Percentiles rank a stretch among this genome's conserved stretches.
Conservation (phyloP, 352 stramenopile genomes). For the Plasmopara halstedii region DNA sequence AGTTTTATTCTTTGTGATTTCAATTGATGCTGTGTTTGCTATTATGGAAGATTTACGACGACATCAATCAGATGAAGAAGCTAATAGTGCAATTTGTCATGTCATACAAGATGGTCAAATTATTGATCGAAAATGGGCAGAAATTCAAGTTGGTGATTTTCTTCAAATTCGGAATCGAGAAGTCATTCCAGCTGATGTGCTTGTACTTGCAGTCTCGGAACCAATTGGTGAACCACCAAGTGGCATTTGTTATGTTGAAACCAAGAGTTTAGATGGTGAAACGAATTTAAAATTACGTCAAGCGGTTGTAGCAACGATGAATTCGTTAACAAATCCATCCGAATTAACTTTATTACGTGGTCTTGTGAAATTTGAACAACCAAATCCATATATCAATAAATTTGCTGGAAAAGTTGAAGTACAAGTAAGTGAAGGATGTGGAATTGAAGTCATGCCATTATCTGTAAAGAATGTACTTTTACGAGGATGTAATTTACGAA, state of each 20-base stretch:
- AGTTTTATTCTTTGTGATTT: slow-evolving; percentile 86
- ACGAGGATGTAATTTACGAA: slow-evolving; percentile 80
- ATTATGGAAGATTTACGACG: slow-evolving; percentile 81
- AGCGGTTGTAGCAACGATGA: slow-evolving; percentile 65
- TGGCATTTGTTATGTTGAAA: slow-evolving; percentile 87
- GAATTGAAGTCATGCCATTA: slow-evolving; percentile 66
- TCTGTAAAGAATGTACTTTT: slow-evolving; percentile 87
- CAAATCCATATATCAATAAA: slow-evolving; percentile 84
- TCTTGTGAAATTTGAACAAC: slow-evolving; percentile 63
- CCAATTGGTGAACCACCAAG: slow-evolving; percentile 55
- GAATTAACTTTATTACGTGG: slow-evolving; percentile 52
- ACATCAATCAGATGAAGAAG: slow-evolving; percentile 72
- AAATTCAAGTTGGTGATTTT: slow-evolving; percentile 84
- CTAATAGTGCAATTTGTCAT: slow-evolving; percentile 71
- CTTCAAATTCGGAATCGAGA: slow-evolving; percentile 73
- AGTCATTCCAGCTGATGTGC: slow-evolving; percentile 74
- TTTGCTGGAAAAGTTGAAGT: slow-evolving; percentile 82
- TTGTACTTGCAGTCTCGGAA: slow-evolving; percentile 75
- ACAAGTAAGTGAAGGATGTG: slow-evolving; percentile 49
- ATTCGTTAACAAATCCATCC: slow-evolving; percentile 34
- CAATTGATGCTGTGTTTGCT: slow-evolving; percentile 85
- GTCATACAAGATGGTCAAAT: slow-evolving; percentile 59
- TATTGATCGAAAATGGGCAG: slow-evolving; percentile 67
- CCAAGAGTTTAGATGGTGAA: slow-evolving; percentile 87
- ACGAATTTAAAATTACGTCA: slow-evolving; percentile 90